Evolutionary conservation across 108 stramenopile genomes (phyloP), one percentile per base, ranked within the genome.

Genomic region (Pseudonitzschia multiseries): DNA sequence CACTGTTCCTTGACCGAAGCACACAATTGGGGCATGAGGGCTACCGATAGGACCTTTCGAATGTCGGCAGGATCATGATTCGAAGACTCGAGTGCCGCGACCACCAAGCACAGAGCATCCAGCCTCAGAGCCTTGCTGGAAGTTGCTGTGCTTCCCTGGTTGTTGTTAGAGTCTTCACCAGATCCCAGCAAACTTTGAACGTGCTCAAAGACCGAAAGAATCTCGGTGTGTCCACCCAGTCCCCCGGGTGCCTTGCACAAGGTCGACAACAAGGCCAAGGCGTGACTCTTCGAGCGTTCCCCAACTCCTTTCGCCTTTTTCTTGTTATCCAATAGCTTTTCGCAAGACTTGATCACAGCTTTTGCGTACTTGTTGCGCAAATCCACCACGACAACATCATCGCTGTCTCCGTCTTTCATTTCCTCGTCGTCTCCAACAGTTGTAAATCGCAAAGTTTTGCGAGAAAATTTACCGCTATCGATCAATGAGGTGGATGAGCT

Each of bases 41-140:
- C 68, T 15, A 76, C 67, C 31, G 75, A 52, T 44, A 90, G 74
- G 8, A 77, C 84, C 36, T 75, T 77, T 57, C 84, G 86, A 28
- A 92, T 67, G 77, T 85, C 73, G 26, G 70, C 50, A 10, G 90
- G 86, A 65, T 84, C 73, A 51, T 93, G 90, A 51, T 85, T 87
- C 28, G 61, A 43, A 46, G 78, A 83, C 9, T 88, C 78, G 50
- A 98, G 65, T 78, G 88, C 83, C 65, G 82, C 77, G 41, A 86
- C 84, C 17, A 99, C 89, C 69, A 97, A 80, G 32, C 80, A 72
- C 54, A 98, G 77, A 17, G 92, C 90, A 72, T 98, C 98, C n/a
- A 97, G 83, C 62, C 94, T 96, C 53, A 99, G 83, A 9, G 93
- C 81, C 73, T 98, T 95, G 71, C 86, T 91, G 48, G 77, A 73